These are phyloP conservation scores for Schizochytrium sp. DNA, from an alignment of 108 stramenopile genomes.

Conservation along the genomic window DNA sequence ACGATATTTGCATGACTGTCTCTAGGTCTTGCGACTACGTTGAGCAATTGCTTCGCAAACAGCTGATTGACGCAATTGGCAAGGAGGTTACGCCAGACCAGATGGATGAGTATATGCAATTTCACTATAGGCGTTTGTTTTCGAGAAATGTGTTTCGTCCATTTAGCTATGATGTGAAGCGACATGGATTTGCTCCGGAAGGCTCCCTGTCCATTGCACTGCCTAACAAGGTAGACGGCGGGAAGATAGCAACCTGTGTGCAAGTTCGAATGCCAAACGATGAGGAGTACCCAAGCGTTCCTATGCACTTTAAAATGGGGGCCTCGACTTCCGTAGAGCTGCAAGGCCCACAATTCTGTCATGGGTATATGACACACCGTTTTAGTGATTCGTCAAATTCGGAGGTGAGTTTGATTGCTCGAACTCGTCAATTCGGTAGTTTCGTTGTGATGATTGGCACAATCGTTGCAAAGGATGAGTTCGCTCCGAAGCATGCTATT, in stretches of 20 bases:
- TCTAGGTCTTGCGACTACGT: too few species aligned
- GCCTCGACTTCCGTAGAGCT: constrained; percentile 75
- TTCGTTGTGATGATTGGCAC: constrained; percentile 83
- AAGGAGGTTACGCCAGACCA: too few species aligned
- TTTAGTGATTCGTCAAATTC: too few species aligned
- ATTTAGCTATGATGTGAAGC: too few species aligned
- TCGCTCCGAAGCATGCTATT: constrained; percentile 85
- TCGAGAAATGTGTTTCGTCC: too few species aligned
- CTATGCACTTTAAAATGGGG: constrained; percentile 71
- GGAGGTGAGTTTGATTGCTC: constrained; percentile 70
- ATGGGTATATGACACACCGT: constrained; percentile 79
- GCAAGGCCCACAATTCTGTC: constrained; percentile 77
- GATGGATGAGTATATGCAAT: too few species aligned
- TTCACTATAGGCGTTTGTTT: too few species aligned
- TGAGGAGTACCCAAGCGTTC: constrained; percentile 11
- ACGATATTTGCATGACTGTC: too few species aligned
- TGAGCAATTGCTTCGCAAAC: too few species aligned
- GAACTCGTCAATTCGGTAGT: constrained; percentile 84
- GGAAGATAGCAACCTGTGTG: constrained; percentile 74
- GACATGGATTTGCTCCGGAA: too few species aligned
- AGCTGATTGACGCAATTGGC: too few species aligned
- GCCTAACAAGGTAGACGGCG: constrained; percentile 62
- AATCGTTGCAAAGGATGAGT: constrained; percentile 75
- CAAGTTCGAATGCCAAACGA: constrained; percentile 56
- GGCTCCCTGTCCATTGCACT: too few species aligned